phyloP scores from a whole-genome alignment of 2,329 filamentous ascomycete species.

The Intubia oerlemansii region DNA sequence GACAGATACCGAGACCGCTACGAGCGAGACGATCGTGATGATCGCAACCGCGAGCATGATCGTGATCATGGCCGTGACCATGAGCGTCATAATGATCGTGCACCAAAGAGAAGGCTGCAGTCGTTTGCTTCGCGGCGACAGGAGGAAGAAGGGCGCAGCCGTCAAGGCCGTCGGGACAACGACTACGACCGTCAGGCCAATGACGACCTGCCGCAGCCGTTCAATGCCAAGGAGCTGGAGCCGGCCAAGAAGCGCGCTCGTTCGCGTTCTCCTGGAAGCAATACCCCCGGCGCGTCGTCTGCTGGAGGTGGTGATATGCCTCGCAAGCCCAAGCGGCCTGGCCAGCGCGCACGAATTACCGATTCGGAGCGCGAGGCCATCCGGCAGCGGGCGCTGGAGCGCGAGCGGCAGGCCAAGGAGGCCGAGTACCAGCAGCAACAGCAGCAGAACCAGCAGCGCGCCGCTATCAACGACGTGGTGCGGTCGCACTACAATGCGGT shows the following conservation, averaged over 20 bases:
- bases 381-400: slow-evolving; percentile 32
- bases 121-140: not conserved
- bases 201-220: slow-evolving; percentile 34
- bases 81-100: not conserved
- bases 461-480: slow-evolving; percentile 66
- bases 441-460: slow-evolving; percentile 19
- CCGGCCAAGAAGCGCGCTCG: slow-evolving; percentile 35
- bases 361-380: slow-evolving; percentile 46
- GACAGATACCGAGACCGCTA: not conserved
- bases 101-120: not conserved
- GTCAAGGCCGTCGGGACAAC: not conserved
- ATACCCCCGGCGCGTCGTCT: not conserved
- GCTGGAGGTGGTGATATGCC: slow-evolving; percentile 19
- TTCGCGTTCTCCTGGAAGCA: slow-evolving; percentile 22
- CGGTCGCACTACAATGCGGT: slow-evolving; percentile 91
- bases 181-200: slow-evolving; percentile 10
- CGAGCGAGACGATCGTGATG: not conserved
- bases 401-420: slow-evolving; percentile 25
- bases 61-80: not conserved
- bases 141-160: too few species aligned
- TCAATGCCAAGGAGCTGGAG: slow-evolving; percentile 35
- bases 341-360: slow-evolving; percentile 43
- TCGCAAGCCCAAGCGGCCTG: slow-evolving; percentile 48
- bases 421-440: slow-evolving; percentile 14
- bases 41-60: not conserved